These are phyloP conservation scores for Chaetomiaceae sp. DNA, from an alignment of 2,329 filamentous ascomycete species.

Conservation along the genomic window DNA sequence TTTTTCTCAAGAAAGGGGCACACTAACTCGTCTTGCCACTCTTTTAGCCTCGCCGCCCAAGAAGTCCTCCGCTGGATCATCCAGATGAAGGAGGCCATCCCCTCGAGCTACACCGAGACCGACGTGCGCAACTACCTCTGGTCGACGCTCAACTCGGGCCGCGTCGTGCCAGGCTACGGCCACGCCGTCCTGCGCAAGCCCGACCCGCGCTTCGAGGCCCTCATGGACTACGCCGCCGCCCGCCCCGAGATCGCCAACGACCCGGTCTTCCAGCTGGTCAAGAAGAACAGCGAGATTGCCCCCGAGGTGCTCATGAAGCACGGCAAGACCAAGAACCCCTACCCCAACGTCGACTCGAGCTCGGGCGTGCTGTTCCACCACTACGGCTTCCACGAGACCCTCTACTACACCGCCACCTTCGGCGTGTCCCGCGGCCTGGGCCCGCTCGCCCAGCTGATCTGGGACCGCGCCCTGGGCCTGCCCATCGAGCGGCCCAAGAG, in stretches of 20 bases:
- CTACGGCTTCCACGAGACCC: conserved; percentile 94
- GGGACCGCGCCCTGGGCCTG: conserved; percentile 88
- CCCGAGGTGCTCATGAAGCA: conserved; percentile 88
- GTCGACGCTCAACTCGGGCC: conserved; percentile 86
- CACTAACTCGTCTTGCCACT: too few species aligned
- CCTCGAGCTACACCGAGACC: conserved; percentile 68
- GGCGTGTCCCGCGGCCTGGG: conserved; percentile 70
- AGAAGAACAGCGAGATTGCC: conserved; percentile 87
- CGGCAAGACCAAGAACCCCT: conserved; percentile 97
- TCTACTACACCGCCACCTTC: conserved; percentile 82
- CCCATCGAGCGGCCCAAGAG: conserved; percentile 98
- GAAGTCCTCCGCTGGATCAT: conserved; percentile 96
- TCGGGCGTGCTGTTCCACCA: conserved; percentile 96
- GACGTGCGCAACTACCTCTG: conserved; percentile 89
- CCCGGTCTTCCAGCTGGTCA: conserved; percentile 89
- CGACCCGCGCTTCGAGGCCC: conserved; percentile 89
- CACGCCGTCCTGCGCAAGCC: conserved; percentile 96
- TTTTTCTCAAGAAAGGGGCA: too few species aligned
- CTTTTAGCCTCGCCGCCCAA: conserved; percentile 74
- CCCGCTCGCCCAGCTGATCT: conserved; percentile 88
- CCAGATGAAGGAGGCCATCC: conserved; percentile 89
- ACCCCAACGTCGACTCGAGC: conserved; percentile 91
- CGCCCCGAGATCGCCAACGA: conserved; percentile 81
- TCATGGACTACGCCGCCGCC: conserved; percentile 90
- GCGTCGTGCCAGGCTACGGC: conserved; percentile 91